Evolutionary conservation across 73 alveolate genomes (phyloP).

Genomic region (Paramecium bursaria): DNA sequence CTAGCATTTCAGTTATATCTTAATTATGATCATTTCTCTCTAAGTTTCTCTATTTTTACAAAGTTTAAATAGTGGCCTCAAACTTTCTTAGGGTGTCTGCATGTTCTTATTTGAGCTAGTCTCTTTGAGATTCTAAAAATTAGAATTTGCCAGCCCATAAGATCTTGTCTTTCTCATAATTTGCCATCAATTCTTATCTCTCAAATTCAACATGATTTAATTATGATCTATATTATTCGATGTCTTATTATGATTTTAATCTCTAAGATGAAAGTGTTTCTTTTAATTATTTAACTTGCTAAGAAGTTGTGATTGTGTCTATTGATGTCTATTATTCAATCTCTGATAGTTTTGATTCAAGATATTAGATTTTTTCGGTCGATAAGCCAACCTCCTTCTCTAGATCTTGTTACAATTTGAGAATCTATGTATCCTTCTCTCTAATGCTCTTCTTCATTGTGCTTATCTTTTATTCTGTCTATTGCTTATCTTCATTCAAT

Average conservation of each 20-base stretch:
- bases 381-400: constrained; percentile 42
- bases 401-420: constrained; percentile 26
- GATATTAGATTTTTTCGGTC: constrained; percentile 21
- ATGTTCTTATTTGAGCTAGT: constrained; percentile 84
- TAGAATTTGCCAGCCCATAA: constrained; percentile 92
- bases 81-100: constrained; percentile 85
- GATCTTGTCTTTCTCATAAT: constrained; percentile 88
- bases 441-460: constrained; percentile 1
- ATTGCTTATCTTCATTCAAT: constrained; percentile 39
- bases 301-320: constrained; percentile 5
- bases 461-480: not conserved
- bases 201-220: constrained; percentile 52
- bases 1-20: constrained; percentile 76
- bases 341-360: constrained; percentile 40
- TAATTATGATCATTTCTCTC: constrained; percentile 85
- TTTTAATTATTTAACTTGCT: constrained; percentile 7
- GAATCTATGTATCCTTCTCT: constrained; percentile 16
- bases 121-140: constrained; percentile 87
- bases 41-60: constrained; percentile 77
- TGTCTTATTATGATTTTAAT: constrained; percentile 21
- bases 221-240: constrained; percentile 48
- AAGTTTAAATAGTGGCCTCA: constrained; percentile 84
- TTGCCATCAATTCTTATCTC: constrained; percentile 68
- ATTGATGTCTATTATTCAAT: constrained; percentile 45
- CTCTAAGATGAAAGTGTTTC: not conserved